Evolutionary conservation across 805 yeast species (phyloP), one percentile per base, ranked within the genome.

Genomic region (Tetrapisispora iriomotensis): DNA sequence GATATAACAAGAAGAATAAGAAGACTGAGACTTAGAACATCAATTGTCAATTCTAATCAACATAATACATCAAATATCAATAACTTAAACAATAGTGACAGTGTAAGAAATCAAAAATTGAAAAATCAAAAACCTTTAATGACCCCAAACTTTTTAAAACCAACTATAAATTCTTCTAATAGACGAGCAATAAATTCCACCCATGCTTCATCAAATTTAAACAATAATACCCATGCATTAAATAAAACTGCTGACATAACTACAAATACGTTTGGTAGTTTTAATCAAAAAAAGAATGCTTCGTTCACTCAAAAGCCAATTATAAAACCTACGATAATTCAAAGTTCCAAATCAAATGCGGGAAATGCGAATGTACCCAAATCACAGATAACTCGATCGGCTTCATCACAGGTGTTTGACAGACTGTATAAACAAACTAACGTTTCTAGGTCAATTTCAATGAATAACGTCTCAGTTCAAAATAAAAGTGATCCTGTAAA

Each of bases 1-100:
- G 60, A 54, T 28, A 53, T 54, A 20, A 54, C 60, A 15, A 45
- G 50, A 34, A 32, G 55, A 30, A 51, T 54, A 42, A 49, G 56
- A 36, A 46, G 56, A 38, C 41, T 54, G 22, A 34, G 55, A 34
- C 27, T 52, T 33, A 40, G 50, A 27, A 46, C 41, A 24, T 13
- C 35, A 6, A 23, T 22, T 12, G 27, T n/a, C 7, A 27, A 27
- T n/a, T 3, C 29, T 14, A 13, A 27, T 14, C 15, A 19, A 7
- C 15, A 15, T 32, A 14, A 22, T 8, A 9, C 20, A n/a, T n/a
- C n/a, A 4, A 32, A 32, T 32, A 22, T 9, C 12, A 30, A 30
- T 8, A 19, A 29, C 17, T 13, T 31, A 19, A 38, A 41, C 19
- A 34, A 43, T 10, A 43, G 40, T 28, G 39, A 37, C 25, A 41